Base-by-base conservation (phyloP, 371 early-diverging fungal species). In the Dinochytrium kinnereticum region DNA sequence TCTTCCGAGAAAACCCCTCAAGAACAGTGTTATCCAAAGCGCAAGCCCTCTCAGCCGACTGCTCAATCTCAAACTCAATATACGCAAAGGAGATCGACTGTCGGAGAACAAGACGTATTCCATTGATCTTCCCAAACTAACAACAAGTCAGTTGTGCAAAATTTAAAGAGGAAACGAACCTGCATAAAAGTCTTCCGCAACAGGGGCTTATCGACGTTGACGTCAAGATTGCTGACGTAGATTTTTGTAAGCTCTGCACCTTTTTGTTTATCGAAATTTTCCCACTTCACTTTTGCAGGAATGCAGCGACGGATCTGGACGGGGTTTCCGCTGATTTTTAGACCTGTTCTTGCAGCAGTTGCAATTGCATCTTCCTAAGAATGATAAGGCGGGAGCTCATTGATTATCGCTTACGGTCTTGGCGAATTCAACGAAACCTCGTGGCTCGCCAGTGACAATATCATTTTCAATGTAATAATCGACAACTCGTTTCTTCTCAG, bases 41-140 rank as follows among this genome's bases (percentile, higher is more conserved):
- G n/a, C 78, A 61, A n/a, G 80, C 64, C 65, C 72, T 67, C n/a
- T 61, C 51, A 1, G 85, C 85, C 24, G 78, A 64, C 44, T 77
- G 69, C 57, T 74, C 76, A 64, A 68, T 57, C 26, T 76, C 76
- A 61, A 71, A 84, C 71, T 84, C 82, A 61, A 86, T 71, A 69
- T 84, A 86, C 21, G 86, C 84, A 76, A 86, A 86, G 7, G 83
- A 78, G 13, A 51, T 71, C 2, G 76, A 73, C 10, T 69, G 39
- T n/a, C 76, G 51, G 2, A 40, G 30, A 15, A 78, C 71, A 2
- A 86, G 65, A 2, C 86, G 76, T 49, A 86, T 77, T 26, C 84
- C 84, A 24, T 66, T 51, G 19, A 84, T 64, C 49, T 78, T 75
- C 3, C 86, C 86, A 80, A 71, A 83, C 84, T 82, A 57, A 37